Conservation (phyloP, 1,284 basidiomycete genomes). For the Apiotrichum gracile region DNA sequence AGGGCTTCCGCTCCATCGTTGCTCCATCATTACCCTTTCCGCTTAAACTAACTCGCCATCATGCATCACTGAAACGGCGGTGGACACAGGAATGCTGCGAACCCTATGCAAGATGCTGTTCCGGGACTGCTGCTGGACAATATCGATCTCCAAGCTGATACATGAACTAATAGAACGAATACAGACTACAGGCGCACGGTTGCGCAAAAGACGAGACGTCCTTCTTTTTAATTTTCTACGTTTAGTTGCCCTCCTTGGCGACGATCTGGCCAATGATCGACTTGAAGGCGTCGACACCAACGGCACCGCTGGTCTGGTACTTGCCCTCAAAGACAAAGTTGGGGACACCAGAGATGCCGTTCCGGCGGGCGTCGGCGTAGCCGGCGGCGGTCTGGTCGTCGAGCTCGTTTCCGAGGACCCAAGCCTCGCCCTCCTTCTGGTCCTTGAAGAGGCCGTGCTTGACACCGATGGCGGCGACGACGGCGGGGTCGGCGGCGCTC, state of each 20-base stretch:
- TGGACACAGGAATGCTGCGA: no score
- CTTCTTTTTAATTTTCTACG: no score
- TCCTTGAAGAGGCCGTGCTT: conserved; percentile 39
- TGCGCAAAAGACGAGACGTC: no score
- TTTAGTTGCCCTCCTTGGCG: not conserved
- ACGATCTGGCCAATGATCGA: conserved; percentile 30
- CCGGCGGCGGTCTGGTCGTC: conserved; percentile 32
- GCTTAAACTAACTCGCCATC: no score
- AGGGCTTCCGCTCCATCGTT: no score
- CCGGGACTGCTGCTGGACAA: no score
- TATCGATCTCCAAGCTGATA: no score
- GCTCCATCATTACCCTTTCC: no score
- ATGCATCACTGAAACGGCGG: no score
- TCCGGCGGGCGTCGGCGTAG: conserved; percentile 25
- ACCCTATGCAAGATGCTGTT: no score
- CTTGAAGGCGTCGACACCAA: conserved; percentile 49
- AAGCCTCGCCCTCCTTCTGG: conserved; percentile 26
- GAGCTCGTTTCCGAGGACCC: conserved; percentile 29
- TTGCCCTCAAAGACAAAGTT: conserved; percentile 47
- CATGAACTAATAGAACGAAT: no score
- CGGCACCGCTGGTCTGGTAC: conserved; percentile 45
- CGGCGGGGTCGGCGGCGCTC: conserved; percentile 34
- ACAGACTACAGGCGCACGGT: no score
- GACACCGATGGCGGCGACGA: conserved; percentile 36
- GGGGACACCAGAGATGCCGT: conserved; percentile 49